Evolutionary conservation across 2,329 filamentous ascomycete genomes (phyloP), one percentile per base, ranked within the genome.

Genomic region (Mycogone perniciosa): DNA sequence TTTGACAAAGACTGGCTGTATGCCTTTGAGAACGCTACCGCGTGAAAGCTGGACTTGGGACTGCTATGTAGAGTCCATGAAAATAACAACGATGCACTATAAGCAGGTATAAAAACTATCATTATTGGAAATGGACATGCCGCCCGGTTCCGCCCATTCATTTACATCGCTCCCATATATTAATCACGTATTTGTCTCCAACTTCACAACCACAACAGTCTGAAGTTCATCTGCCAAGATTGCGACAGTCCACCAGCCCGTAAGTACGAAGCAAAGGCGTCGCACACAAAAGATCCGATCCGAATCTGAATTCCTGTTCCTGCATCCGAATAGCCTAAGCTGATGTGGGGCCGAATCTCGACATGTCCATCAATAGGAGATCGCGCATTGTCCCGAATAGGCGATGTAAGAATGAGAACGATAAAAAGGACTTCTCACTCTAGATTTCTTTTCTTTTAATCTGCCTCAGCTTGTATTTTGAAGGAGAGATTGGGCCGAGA

Each of bases 271-370:
- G 7, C 11, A 34, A 34, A 34, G 6, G 11, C 33, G 6, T 11
- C 33, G 11, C 33, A 7, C 33, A 11, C 29, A 35, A 35, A 13
- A 9, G 29, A 5, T 9, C 44, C 27, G 29, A 10, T 46, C 31
- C 30, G 31, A n/a, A n/a, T n/a, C n/a, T 3, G n/a, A 20, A 34
- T 34, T 34, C 33, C 11, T 7, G 33, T 34, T 34, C 33, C 33
- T 34, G 7, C 33, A 34, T 34, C 33, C 33, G 11, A 34, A 34
- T 34, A 34, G 33, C 33, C 29, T 30, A 31, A n/a, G n/a, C 42
- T 34, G 31, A 46, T 46, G 44, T 46, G 44, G 44, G 31, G 31
- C 44, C 44, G 44, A 46, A 29, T 26, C 31, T 46, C 31, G n/a
- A 31, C 8, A 10, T 26, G 26, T 31, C 26, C 27, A 46, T 20